Evolutionary conservation across 2,329 filamentous ascomycete genomes (phyloP), one percentile per base, ranked within the genome.

Genomic region (Colletotrichum sp.): DNA sequence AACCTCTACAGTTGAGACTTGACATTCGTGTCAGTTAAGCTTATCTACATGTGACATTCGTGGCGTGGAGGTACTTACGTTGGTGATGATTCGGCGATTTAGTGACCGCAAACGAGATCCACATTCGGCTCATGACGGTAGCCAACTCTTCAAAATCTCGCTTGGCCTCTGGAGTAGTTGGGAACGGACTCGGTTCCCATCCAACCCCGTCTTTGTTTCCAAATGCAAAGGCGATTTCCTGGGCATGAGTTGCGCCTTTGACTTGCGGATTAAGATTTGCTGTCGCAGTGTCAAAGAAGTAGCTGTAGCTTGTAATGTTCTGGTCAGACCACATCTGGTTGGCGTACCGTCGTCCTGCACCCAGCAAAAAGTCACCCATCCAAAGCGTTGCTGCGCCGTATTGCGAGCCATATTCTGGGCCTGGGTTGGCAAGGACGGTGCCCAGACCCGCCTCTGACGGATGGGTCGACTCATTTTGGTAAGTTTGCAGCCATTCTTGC

Each of bases 1-100:
- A n/a, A n/a, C 18, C 18, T n/a, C 1, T 0, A 12, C 39, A 2
- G 5, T 2, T 6, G 39, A n/a, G 0, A n/a, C 39, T 44, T 6
- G 16, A 44, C 0, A n/a, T 44, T n/a, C 5, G 39, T 44, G 2
- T n/a, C 9, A 10, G 1, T 10, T 3, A 0, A 44, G 18, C 5
- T 12, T 10, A 0, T 44, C 18, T n/a, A 4, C 10, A 34, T 34
- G 2, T 34, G 18, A 5, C 28, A 10, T 10, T 3, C 5, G 3
- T 44, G 5, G 5, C 0, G 9, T 1, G 18, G 39, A n/a, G 1
- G 9, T 18, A n/a, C 39, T n/a, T n/a, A 44, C 39, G 18, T n/a
- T 5, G 16, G 18, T 44, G 39, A 44, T 44, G 5, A n/a, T 44
- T 44, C 1, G 39, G 39, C 9, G 18, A 44, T n/a, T n/a, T 44